Conservation (phyloP, 192 early-diverging fungal species). For the Gonapodya prolifera region DNA sequence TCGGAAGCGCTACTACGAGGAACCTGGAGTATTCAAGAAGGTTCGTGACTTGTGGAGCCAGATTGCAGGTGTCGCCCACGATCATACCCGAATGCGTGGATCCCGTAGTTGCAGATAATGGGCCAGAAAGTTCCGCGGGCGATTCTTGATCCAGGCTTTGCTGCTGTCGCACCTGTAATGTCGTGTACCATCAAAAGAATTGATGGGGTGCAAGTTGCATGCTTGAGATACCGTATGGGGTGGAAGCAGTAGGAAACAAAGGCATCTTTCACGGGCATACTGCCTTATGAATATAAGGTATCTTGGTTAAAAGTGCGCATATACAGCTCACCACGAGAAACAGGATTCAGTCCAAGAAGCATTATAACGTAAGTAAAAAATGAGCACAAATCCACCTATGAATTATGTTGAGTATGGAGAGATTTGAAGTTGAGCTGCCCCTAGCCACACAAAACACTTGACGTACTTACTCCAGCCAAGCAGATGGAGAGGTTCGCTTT, state of each 20-base stretch:
- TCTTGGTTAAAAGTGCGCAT: not conserved
- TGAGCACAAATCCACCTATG: not conserved
- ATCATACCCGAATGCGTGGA: not conserved
- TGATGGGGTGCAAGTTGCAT: not conserved
- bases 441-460: too few relatives aligned
- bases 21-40: too few relatives aligned
- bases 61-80: not conserved
- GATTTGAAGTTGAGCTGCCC: not conserved
- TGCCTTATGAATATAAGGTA: not conserved
- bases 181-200: not conserved
- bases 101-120: not conserved
- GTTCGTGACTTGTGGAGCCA: not conserved
- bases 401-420: not conserved
- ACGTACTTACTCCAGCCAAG: not conserved
- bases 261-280: not conserved
- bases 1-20: not conserved
- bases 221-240: not conserved
- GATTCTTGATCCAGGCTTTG: not conserved
- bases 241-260: not conserved
- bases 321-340: not conserved
- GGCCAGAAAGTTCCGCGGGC: not conserved
- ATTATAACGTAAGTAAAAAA: not conserved
- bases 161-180: not conserved
- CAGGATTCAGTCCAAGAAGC: not conserved
- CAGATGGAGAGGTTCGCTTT: not conserved